Evolutionary conservation across 139 green algal species (phyloP), one percentile per base, ranked within the genome.

Genomic region (Choricystis sp.): DNA sequence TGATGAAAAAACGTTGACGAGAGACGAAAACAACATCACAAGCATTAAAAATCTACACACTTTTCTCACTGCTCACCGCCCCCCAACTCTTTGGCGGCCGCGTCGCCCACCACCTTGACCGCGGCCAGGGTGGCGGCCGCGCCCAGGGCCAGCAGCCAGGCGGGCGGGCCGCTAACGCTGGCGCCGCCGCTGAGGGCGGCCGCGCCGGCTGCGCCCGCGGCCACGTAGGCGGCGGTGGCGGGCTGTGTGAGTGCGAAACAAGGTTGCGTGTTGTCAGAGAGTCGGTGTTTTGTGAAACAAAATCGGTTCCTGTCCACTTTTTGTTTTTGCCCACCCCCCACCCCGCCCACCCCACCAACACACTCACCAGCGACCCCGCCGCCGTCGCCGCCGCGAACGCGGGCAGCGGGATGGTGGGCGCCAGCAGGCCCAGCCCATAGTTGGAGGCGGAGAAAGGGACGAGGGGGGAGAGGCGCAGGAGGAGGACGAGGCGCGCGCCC

Each of bases 161-260:
- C 26, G 2, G 72, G 24, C 0, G 62, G 31, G 24, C 65, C 29
- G 4, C 72, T 31, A 23, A 64, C 55, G 26, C 31, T 64, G 20
- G 62, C 66, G 4, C 69, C 78, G 20, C 76, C 83, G 2, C 30
- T 58, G 31, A 79, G 66, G 21, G 75, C 68, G 1, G 83, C 78
- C 21, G 64, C 69, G 1, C 84, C 79, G 3, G 76, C 71, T 0
- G 65, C 75, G 0, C 86, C 86, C 1, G 89, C 57, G 40, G 76
- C 80, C 29, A 92, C 86, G 64, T 89, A 94, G 1, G 86, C 86
- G 60, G 89, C 79, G 0, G 85, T 89, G 56, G 73, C 84, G 4
- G 87, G 87, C 62, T n/a, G n/a, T n/a, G n/a, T n/a, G n/a, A n/a
- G n/a, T n/a, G n/a, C n/a, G n/a, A n/a, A n/a, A n/a, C n/a, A n/a